Conservation (phyloP, 2,329 filamentous ascomycete species). For the Emergomyces orientalis region DNA sequence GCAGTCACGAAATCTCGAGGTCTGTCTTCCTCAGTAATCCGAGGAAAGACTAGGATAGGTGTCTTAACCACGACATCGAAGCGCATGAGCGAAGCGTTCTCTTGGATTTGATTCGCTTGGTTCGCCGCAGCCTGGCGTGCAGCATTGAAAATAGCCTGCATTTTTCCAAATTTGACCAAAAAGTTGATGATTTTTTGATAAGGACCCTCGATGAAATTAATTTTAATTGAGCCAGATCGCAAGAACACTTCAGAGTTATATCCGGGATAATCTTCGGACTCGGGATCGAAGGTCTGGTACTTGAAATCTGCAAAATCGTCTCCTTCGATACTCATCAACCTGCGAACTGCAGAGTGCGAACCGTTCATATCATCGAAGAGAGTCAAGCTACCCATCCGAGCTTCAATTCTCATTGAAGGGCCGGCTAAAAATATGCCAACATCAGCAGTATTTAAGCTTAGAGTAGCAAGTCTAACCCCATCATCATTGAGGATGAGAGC, state of each 20-base stretch:
- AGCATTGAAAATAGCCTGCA: slow-evolving; percentile 98
- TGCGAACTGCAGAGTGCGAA: slow-evolving; percentile 68
- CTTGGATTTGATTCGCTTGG: slow-evolving; percentile 86
- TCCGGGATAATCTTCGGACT: slow-evolving; percentile 71
- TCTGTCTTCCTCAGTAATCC: slow-evolving; percentile 60
- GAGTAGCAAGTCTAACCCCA: slow-evolving; percentile 82
- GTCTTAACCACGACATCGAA: slow-evolving; percentile 92
- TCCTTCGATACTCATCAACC: slow-evolving; percentile 88
- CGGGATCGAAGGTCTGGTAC: slow-evolving; percentile 86
- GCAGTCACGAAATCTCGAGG: slow-evolving; percentile 78
- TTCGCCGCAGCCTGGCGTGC: slow-evolving; percentile 88
- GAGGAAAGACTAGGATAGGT: slow-evolving; percentile 90
- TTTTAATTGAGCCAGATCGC: slow-evolving; percentile 85
- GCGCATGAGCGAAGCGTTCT: slow-evolving; percentile 80
- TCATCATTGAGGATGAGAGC: slow-evolving; percentile 94
- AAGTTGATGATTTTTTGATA: slow-evolving; percentile 98
- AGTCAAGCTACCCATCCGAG: slow-evolving; percentile 76
- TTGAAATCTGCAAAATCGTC: slow-evolving; percentile 93
- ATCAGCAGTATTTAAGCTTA: slow-evolving; percentile 87
- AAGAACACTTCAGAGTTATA: slow-evolving; percentile 89
- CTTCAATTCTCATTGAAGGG: slow-evolving; percentile 77
- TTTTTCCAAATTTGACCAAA: slow-evolving; percentile 96
- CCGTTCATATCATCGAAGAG: slow-evolving; percentile 91
- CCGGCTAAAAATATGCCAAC: slow-evolving; percentile 81
- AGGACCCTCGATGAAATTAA: slow-evolving; percentile 95